Percentiles rank a stretch among this genome's conserved stretches.
These are phyloP conservation scores for Globisporangium nodosum DNA, from an alignment of 352 stramenopile genomes.

Conservation along the genomic window DNA sequence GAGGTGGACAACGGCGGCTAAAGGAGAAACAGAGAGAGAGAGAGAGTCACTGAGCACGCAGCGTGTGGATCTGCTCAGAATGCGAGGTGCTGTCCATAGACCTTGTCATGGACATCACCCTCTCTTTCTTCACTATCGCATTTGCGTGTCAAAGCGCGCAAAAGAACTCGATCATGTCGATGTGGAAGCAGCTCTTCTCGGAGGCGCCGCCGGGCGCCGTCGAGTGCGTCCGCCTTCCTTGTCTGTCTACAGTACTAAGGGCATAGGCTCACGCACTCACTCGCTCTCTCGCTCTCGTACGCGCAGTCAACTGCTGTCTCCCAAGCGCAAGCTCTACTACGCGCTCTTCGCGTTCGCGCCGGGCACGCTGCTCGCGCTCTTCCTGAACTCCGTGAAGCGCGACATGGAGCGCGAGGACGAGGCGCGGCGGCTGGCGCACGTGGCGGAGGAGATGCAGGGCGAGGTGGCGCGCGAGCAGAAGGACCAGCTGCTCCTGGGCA, in stretches of 20 bases:
- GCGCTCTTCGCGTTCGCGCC: conserved; percentile 62
- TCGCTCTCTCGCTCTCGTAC: neutral
- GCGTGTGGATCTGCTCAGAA: too few species aligned
- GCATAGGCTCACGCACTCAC: neutral
- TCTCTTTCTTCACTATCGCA: neutral
- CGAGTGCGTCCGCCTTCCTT: conserved; percentile 34
- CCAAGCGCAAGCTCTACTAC: conserved; percentile 59
- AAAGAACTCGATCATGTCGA: conserved; percentile 11
- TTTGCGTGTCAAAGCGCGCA: neutral
- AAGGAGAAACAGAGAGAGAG: neutral
- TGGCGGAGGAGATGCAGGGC: conserved; percentile 33
- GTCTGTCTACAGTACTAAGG: conserved; percentile 3
- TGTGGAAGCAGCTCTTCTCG: conserved; percentile 73
- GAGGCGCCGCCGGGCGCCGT: conserved; percentile 57
- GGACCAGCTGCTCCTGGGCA: conserved; percentile 36
- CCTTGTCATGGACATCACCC: too few species aligned
- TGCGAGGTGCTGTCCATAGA: too few species aligned
- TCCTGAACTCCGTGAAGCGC: conserved; percentile 63
- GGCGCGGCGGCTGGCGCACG: conserved; percentile 30
- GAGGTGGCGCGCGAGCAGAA: conserved; percentile 43
- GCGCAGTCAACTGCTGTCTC: conserved; percentile 53
- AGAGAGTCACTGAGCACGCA: too few species aligned
- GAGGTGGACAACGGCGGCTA: neutral
- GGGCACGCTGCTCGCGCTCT: conserved; percentile 57
- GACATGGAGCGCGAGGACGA: conserved; percentile 71